Evolutionary conservation across 148 eudicot genomes (phyloP), one percentile per base, ranked within the genome.

Genomic region (Gaultheria prostrata): DNA sequence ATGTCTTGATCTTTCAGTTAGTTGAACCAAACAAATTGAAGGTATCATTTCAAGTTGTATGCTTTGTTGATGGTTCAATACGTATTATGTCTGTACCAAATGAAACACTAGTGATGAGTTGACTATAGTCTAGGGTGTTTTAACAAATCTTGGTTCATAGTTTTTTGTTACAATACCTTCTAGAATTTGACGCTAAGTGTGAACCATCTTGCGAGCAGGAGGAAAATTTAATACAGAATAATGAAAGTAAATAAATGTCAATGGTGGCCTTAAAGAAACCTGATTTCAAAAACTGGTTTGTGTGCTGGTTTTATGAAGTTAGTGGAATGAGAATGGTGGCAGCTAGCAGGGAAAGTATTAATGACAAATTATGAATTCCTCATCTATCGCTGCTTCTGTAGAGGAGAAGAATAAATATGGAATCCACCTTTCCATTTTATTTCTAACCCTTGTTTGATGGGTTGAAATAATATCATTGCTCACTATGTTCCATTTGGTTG

Each of bases 1-100:
- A 94, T 85, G 88, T 82, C 78, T 76, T 89, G 81, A 72, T 94
- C 83, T 94, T 91, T 83, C 93, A 90, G 67, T 65, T 94, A 32
- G 83, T 90, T 11, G 86, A 77, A 69, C 83, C 91, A 33, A 65
- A 77, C 80, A 91, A 81, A 81, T 89, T 94, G 46, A 94, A 94
- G 93, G 96, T 92, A 83, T 77, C 61, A 6, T 33, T 84, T 21
- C 30, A 46, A 39, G 33, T 26, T 35, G 13, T n/a, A 26, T 9
- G 69, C 43, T 4, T 12, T n/a, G 24, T 67, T 24, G 17, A 3
- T 59, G n/a, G 21, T 76, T 67, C 33, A 49, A 15, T 51, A 56
- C 45, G 24, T 20, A n/a, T 24, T 11, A 7, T 48, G 5, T 32
- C 45, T 30, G 15, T 11, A 26, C 46, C 28, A n/a, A 28, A 76